These are phyloP conservation scores for Millerago galiae DNA, from an alignment of 805 yeast species.

Conservation along the genomic window DNA sequence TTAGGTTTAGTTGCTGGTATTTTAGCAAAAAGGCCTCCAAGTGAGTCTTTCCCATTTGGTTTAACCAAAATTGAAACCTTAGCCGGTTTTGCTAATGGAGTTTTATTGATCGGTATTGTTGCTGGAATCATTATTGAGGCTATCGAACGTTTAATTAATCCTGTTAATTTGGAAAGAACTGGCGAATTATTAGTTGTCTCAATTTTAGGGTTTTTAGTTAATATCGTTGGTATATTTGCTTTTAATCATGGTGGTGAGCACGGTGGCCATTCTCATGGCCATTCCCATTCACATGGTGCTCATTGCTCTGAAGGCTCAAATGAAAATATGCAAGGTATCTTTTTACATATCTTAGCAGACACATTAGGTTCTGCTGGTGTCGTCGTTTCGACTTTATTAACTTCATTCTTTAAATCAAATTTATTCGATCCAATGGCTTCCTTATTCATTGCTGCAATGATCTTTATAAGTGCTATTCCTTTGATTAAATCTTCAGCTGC, in stretches of 20 bases:
- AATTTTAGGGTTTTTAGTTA: conserved; percentile 76
- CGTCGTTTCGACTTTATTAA: conserved; percentile 78
- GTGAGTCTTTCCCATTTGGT: conserved; percentile 80
- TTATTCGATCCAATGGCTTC: conserved; percentile 94
- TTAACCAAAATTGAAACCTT: conserved; percentile 78
- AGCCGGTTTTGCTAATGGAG: conserved; percentile 94
- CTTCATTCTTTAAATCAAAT: conserved; percentile 55
- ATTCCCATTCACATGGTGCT: conserved; percentile 26
- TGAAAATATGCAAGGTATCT: conserved; percentile 89
- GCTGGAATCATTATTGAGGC: conserved; percentile 87
- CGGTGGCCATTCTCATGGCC: conserved; percentile 40
- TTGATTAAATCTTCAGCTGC: conserved; percentile 75
- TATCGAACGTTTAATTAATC: conserved; percentile 68
- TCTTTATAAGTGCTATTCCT: conserved; percentile 79
- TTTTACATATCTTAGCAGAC: conserved; percentile 90
- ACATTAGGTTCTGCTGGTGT: conserved; percentile 97
- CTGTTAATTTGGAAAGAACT: conserved; percentile 72
- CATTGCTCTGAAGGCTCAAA: conserved; percentile 28
- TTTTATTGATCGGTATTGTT: conserved; percentile 80
- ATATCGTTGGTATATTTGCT: conserved; percentile 88
- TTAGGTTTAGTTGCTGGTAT: conserved; percentile 85
- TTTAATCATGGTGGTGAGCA: conserved; percentile 77
- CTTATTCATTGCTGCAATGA: conserved; percentile 73
- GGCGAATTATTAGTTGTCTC: conserved; percentile 83
- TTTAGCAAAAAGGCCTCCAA: conserved; percentile 51